phyloP scores from a whole-genome alignment of 768 basidiomycete genomes.

The Fibroporia radiculosa region DNA sequence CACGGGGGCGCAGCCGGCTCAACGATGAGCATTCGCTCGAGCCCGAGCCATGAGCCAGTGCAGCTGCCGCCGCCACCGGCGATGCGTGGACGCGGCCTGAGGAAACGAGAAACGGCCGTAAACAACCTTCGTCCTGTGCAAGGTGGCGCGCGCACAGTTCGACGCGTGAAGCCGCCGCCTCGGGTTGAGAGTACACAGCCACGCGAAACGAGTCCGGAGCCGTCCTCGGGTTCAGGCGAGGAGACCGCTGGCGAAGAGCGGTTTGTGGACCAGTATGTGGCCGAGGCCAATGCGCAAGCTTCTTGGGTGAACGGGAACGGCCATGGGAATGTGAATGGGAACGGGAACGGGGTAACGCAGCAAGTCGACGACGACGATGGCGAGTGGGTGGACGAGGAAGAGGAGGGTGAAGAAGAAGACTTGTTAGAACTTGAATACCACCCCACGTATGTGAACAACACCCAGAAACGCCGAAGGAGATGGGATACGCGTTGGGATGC shows the following conservation, averaged over 20 bases:
- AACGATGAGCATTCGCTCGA: constrained; percentile 60
- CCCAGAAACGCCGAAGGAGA: constrained; percentile 58
- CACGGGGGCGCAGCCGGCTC: constrained; percentile 21
- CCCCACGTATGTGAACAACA: constrained; percentile 56
- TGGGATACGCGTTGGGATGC: constrained; percentile 77
- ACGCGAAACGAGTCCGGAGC: constrained; percentile 73
- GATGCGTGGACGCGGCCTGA: constrained; percentile 36
- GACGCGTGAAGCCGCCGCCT: constrained; percentile 56
- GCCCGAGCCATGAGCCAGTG: constrained; percentile 64
- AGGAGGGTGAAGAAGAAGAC: constrained; percentile 58
- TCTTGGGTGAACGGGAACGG: background rate
- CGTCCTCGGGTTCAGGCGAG: constrained; percentile 60
- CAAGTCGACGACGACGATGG: constrained; percentile 34
- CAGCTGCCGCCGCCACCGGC: constrained; percentile 45
- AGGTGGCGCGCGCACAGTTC: constrained; percentile 5
- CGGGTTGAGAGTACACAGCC: constrained; percentile 81
- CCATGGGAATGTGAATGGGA: constrained; percentile 23
- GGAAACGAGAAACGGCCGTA: constrained; percentile 35
- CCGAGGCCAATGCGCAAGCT: constrained; percentile 12
- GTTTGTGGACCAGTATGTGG: constrained; percentile 16
- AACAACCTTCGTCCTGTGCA: constrained; percentile 28
- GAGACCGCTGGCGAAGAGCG: constrained; percentile 67
- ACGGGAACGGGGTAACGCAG: constrained; percentile 28
- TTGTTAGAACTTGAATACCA: constrained; percentile 72
- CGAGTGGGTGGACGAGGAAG: constrained; percentile 72